Evolutionary conservation across 768 basidiomycete species (phyloP).

Genomic region (Gloeophyllum trabeum): DNA sequence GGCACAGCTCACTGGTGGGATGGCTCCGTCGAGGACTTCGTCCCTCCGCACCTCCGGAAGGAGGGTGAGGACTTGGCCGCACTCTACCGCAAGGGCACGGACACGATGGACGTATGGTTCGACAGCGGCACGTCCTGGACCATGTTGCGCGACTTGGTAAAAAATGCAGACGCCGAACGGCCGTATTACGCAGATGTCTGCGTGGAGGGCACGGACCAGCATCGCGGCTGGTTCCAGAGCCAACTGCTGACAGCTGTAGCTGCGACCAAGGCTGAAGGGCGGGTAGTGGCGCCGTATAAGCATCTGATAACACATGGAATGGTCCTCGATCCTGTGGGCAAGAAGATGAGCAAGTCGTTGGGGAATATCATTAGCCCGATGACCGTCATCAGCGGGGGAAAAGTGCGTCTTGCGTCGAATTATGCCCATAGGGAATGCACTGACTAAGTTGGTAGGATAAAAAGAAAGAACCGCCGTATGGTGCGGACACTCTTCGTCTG

Average conservation of each 20-base stretch:
- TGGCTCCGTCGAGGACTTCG: conserved; percentile 73
- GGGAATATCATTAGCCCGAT: conserved; percentile 88
- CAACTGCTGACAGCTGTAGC: conserved; percentile 77
- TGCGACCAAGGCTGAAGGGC: conserved; percentile 19
- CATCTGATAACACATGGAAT: conserved; percentile 92
- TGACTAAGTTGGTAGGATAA: conserved; percentile 36
- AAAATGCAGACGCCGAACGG: conserved; percentile 12
- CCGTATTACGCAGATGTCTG: conserved; percentile 69
- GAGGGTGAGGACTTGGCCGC: conserved; percentile 28
- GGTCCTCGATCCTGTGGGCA: conserved; percentile 82
- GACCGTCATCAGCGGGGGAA: conserved; percentile 67
- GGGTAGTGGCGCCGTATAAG: conserved; percentile 44
- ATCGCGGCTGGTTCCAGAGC: conserved; percentile 99
- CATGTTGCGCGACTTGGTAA: conserved; percentile 32
- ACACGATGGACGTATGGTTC: conserved; percentile 99
- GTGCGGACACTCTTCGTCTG: conserved; percentile 75
- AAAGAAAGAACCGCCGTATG: conserved; percentile 69
- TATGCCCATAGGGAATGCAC: not conserved
- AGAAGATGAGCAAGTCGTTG: conserved; percentile 96
- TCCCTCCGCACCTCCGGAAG: conserved; percentile 45
- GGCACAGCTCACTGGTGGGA: conserved; percentile 90
- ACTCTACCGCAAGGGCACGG: conserved; percentile 69
- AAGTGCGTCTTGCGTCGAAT: conserved; percentile 37
- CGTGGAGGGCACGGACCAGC: conserved; percentile 93
- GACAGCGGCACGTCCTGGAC: conserved; percentile 96